Base-by-base conservation (phyloP, 805 yeast genomes). In the Maudiozyma serrabonitensis region DNA sequence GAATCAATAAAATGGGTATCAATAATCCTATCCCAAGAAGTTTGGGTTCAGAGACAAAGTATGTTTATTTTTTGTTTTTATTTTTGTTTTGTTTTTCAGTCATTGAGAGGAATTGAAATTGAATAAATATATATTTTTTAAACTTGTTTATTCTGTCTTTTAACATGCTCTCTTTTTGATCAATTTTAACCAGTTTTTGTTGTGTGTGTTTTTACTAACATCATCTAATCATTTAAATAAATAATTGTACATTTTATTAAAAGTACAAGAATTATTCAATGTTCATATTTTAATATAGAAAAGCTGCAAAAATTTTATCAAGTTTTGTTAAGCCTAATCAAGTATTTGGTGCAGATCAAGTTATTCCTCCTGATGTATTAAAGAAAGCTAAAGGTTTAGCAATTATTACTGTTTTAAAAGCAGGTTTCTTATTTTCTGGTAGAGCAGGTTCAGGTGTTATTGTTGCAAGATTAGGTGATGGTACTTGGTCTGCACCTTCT, bases 401-500 rank as follows among this genome's bases (percentile, higher is more conserved):
- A 4, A 70, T 91, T 38, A 76, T 91, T 55, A 91, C 98, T 0
- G 97, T 93, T n/a, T 73, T 91, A 50, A 91, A 93, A 66, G 99
- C 98, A 4, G 99, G 99, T 2, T 91, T 91, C 66, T 72, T 91
- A 49, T 91, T 91, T 66, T 87, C 96, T 2, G 99, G 98, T 28
- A 79, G 99, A 65, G 98, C 97, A 0, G 99, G 99, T 25, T 87
- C 96, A 1, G 99, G 99, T 55, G 87, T 91, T 35, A 85, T 91
- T 53, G 95, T 91, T 25, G 96, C 97, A 5, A 74, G 97, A 52
- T 74, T 93, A 46, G 95, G 95, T 2, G 98, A 93, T 68, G 98
- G 97, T 0, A 69, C 85, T 0, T 91, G 99, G 99, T 89, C 97
- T 13, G 95, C 97, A 2, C 99, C 99, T 1, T 83, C 95, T 2